Evolutionary conservation across 768 basidiomycete species (phyloP).

Genomic region (Boletus coccyginus): DNA sequence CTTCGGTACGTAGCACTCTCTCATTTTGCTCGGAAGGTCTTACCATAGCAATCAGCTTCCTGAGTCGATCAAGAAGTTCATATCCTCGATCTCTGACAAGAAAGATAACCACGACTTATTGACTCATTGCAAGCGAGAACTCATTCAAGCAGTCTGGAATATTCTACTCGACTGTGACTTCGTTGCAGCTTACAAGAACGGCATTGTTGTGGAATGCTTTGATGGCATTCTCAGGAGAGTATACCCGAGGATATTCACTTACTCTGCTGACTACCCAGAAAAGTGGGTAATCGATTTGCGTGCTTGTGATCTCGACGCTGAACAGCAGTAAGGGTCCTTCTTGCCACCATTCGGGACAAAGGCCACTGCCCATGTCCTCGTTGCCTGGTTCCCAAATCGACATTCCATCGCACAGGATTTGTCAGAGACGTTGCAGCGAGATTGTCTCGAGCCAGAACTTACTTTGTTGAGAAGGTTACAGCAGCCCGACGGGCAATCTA

Average conservation of each 20-base stretch:
- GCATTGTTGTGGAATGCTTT: too few species aligned
- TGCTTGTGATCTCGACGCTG: not conserved
- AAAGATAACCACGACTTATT: not conserved
- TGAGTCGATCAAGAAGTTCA: not conserved
- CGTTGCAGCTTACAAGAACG: not conserved
- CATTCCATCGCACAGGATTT: not conserved
- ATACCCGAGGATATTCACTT: too few species aligned
- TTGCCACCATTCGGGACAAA: not conserved
- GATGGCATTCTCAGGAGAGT: too few species aligned
- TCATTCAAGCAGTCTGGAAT: not conserved
- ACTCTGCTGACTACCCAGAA: too few species aligned
- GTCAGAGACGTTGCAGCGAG: not conserved
- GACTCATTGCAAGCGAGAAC: not conserved
- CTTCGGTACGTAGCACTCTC: constrained; percentile 1
- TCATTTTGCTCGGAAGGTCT: not conserved
- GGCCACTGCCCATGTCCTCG: not conserved
- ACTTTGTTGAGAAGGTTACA: not conserved
- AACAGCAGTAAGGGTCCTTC: not conserved
- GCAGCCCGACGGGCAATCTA: not conserved
- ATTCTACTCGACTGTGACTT: not conserved
- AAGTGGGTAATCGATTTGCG: not conserved
- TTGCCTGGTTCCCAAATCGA: not conserved
- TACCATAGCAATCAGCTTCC: not conserved
- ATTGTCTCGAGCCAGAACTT: not conserved
- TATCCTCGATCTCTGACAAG: not conserved